A percentile compares a stretch with the other conserved stretches of the same genome.
phyloP scores from a whole-genome alignment of 2,329 filamentous ascomycete genomes.

The Clarireedia paspali region DNA sequence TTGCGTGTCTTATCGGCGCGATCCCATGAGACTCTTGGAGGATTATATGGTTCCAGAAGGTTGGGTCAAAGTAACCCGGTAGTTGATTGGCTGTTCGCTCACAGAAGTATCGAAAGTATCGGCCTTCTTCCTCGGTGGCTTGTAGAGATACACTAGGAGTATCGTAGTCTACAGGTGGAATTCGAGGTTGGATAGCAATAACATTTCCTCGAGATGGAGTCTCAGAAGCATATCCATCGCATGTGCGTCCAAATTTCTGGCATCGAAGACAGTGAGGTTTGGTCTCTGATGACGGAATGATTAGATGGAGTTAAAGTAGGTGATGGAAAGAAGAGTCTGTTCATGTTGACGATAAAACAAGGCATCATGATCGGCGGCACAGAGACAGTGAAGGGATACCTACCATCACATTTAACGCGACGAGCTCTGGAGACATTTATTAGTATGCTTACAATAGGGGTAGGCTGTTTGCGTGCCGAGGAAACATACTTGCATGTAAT shows the following conservation, averaged over 20 bases:
- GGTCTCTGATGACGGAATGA: slow-evolving; percentile 33
- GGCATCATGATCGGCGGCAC: background rate
- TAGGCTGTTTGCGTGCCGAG: background rate
- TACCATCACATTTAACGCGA: slow-evolving; percentile 55
- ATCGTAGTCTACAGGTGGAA: slow-evolving; percentile 23
- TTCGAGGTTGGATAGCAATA: slow-evolving; percentile 20
- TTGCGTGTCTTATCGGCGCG: slow-evolving; percentile 53
- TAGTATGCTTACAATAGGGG: background rate
- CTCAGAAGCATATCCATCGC: slow-evolving; percentile 47
- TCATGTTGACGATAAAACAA: background rate
- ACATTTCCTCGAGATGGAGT: background rate
- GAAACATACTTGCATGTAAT: slow-evolving; percentile 54
- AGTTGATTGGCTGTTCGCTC: slow-evolving; percentile 53
- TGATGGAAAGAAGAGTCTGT: background rate
- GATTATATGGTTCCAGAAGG: slow-evolving; percentile 56
- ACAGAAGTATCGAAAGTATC: slow-evolving; percentile 55
- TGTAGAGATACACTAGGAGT: slow-evolving; percentile 34
- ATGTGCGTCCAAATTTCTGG: slow-evolving; percentile 48
- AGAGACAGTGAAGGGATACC: background rate
- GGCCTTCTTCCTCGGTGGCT: slow-evolving; percentile 44
- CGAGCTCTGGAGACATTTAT: slow-evolving; percentile 29
- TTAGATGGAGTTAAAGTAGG: background rate
- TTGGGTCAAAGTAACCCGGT: slow-evolving; percentile 57
- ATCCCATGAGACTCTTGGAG: slow-evolving; percentile 55
- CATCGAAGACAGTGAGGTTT: slow-evolving; percentile 57